Conservation (phyloP, 106 monocot genomes). For the Vanilla planifolia region DNA sequence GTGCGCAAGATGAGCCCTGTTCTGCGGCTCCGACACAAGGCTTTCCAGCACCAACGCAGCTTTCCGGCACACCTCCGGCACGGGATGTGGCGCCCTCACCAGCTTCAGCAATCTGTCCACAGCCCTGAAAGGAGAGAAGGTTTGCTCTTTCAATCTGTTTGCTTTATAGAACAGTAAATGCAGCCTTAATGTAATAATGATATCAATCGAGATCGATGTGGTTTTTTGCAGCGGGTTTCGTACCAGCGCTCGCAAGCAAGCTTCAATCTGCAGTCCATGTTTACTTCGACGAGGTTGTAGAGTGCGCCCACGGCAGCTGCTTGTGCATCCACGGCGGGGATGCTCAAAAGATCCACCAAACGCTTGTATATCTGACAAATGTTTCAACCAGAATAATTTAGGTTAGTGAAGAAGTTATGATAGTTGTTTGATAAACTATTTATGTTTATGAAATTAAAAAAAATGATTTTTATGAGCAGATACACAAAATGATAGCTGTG, state of each 20-base stretch:
- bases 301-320: conserved; percentile 89
- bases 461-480: no score
- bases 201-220: neutral
- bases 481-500: no score
- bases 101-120: conserved; percentile 86
- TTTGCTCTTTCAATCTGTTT: neutral
- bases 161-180: no score
- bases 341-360: conserved; percentile 82
- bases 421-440: no score
- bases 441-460: no score
- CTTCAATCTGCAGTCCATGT: conserved; percentile 87
- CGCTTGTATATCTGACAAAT: conserved; percentile 73
- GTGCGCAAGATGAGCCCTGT: conserved; percentile 55
- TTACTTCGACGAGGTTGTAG: conserved; percentile 91
- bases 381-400: no score
- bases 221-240: neutral
- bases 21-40: conserved; percentile 90
- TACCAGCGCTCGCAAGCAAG: conserved; percentile 96
- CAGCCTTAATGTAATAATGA: no score
- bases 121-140: conserved; percentile 51
- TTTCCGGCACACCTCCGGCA: conserved; percentile 90
- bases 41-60: conserved; percentile 80
- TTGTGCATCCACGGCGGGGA: conserved; percentile 72
- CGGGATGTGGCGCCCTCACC: conserved; percentile 70
- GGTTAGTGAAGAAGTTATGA: no score